These are phyloP conservation scores for Tubosaeta sp. DNA, from an alignment of 768 basidiomycete species.

Conservation along the genomic window DNA sequence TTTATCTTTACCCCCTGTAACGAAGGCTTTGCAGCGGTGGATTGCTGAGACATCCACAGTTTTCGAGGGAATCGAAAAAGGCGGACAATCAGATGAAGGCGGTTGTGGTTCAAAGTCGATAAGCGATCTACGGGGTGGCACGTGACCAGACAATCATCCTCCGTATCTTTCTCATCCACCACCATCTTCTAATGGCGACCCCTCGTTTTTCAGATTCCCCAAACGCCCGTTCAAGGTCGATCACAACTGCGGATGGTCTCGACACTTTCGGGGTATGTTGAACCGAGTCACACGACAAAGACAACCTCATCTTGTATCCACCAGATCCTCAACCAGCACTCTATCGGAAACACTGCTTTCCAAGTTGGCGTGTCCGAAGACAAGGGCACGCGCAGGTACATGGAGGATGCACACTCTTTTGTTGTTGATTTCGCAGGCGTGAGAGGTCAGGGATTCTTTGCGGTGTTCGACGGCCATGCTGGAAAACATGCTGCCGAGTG, in stretches of 20 bases:
- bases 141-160: slow-evolving; percentile 19
- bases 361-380: slow-evolving; percentile 71
- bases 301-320: not conserved
- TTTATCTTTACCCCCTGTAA: slow-evolving; percentile 90
- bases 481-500: slow-evolving; percentile 99
- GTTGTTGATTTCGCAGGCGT: slow-evolving; percentile 90
- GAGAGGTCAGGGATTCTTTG: slow-evolving; percentile 96
- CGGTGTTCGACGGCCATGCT: slow-evolving; percentile 97
- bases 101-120: slow-evolving; percentile 12
- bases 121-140: slow-evolving; percentile 20
- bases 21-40: slow-evolving; percentile 80
- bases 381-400: slow-evolving; percentile 83
- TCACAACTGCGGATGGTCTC: slow-evolving; percentile 68
- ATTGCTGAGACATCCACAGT: slow-evolving; percentile 92
- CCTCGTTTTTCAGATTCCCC: slow-evolving; percentile 53
- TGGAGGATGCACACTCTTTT: slow-evolving; percentile 98
- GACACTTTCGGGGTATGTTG: slow-evolving; percentile 72
- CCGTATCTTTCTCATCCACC: slow-evolving; percentile 5
- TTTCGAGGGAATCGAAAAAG: slow-evolving; percentile 35
- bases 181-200: slow-evolving; percentile 18
- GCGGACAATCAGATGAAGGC: slow-evolving; percentile 19
- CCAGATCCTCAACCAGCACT: slow-evolving; percentile 54
- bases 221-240: slow-evolving; percentile 78
- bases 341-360: slow-evolving; percentile 59
- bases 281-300: not conserved